These are phyloP conservation scores for Hypomontagnella submonticulosa DNA, from an alignment of 495 filamentous ascomycete genomes.

Conservation along the genomic window DNA sequence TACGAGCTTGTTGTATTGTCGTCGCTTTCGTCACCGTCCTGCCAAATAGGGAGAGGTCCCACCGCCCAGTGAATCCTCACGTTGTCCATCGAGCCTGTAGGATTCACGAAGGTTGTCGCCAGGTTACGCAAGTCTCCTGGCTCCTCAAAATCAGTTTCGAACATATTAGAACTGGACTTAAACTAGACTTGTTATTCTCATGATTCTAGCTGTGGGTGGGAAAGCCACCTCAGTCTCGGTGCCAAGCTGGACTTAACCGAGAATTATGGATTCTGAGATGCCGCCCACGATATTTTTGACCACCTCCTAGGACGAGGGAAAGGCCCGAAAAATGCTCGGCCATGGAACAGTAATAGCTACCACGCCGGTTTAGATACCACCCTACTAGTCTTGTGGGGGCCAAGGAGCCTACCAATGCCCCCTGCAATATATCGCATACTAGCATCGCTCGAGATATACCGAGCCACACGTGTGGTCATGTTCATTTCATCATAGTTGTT, in stretches of 20 bases:
- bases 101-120: conserved; percentile 10
- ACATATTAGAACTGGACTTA: neutral
- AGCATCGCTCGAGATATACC: conserved; percentile 17
- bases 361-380: neutral
- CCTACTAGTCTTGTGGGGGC: neutral
- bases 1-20: neutral
- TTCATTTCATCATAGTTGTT: conserved; percentile 2
- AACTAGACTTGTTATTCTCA: neutral
- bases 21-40: conserved; percentile 8
- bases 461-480: conserved; percentile 6
- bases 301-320: conserved; percentile 11
- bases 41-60: conserved; percentile 11
- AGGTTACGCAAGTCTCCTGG: neutral
- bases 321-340: conserved; percentile 17
- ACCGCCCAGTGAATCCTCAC: conserved; percentile 14
- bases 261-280: conserved; percentile 14
- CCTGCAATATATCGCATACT: conserved; percentile 21
- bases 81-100: neutral
- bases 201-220: neutral
- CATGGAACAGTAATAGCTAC: conserved; percentile 12
- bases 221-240: neutral
- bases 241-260: neutral
- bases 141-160: conserved; percentile 3
- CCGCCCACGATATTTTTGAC: conserved; percentile 8
- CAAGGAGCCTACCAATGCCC: neutral